Evolutionary conservation across 495 filamentous ascomycete genomes (phyloP).

Genomic region (Extremus antarcticus): DNA sequence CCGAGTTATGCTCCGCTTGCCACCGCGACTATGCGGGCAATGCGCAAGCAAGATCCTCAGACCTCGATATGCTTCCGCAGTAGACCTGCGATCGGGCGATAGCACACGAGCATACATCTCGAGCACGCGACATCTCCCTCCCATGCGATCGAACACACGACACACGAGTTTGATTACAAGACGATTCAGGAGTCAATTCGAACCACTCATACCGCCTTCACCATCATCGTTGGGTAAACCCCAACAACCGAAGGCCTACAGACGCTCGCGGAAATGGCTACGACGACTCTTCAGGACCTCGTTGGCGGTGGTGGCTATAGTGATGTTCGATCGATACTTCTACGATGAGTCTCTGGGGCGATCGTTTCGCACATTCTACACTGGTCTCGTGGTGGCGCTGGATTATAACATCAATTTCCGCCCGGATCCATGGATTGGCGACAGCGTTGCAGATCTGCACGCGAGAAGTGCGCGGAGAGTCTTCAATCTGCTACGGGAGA

Average conservation of each 20-base stretch:
- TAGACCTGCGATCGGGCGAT: slow-evolving; percentile 2
- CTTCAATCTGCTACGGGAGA: slow-evolving; percentile 64
- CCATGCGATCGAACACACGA: neutral
- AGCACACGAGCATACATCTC: slow-evolving; percentile 1
- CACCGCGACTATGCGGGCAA: slow-evolving; percentile 12
- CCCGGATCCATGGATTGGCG: slow-evolving; percentile 55
- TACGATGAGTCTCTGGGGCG: slow-evolving; percentile 71
- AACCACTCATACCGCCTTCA: slow-evolving; percentile 57
- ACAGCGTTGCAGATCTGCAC: slow-evolving; percentile 63
- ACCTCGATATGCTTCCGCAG: slow-evolving; percentile 11
- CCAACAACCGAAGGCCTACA: slow-evolving; percentile 50
- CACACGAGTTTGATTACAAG: neutral
- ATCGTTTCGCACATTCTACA: slow-evolving; percentile 67
- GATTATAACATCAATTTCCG: slow-evolving; percentile 98
- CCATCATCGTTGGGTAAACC: slow-evolving; percentile 71
- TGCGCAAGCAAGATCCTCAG: slow-evolving; percentile 15
- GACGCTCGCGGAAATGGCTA: slow-evolving; percentile 59
- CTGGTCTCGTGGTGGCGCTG: slow-evolving; percentile 68
- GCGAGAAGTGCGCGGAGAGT: slow-evolving; percentile 69
- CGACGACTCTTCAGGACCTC: slow-evolving; percentile 60
- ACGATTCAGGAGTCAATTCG: slow-evolving; percentile 18
- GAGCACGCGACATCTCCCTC: neutral
- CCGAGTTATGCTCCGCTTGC: neutral
- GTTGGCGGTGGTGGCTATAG: slow-evolving; percentile 46
- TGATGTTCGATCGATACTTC: slow-evolving; percentile 55